phyloP scores from a whole-genome alignment of 192 early-diverging fungal species.

The Chytriomyces sp. region DNA sequence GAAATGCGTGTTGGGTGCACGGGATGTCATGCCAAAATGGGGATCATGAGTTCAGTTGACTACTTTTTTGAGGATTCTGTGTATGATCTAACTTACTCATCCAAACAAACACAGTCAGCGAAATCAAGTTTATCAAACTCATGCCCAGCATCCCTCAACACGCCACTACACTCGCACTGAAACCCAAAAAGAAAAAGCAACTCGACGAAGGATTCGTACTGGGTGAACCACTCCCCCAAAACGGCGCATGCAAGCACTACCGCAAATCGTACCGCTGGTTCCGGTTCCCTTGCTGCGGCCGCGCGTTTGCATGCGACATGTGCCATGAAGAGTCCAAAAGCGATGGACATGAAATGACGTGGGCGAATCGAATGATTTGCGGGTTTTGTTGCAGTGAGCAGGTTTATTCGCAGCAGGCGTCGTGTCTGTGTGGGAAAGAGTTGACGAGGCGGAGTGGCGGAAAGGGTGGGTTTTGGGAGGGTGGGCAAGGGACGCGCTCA shows the following conservation, averaged over 20 bases:
- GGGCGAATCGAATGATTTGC: slow-evolving; percentile 83
- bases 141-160: slow-evolving; percentile 17
- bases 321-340: slow-evolving; percentile 77
- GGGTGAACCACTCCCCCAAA: slow-evolving; percentile 74
- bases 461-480: slow-evolving; percentile 82
- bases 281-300: slow-evolving; percentile 90
- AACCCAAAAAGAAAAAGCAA: slow-evolving; percentile 58
- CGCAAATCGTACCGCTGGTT: slow-evolving; percentile 88
- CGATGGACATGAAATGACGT: slow-evolving; percentile 71
- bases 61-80: slow-evolving; percentile 17
- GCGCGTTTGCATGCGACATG: slow-evolving; percentile 78
- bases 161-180: slow-evolving; percentile 37
- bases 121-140: slow-evolving; percentile 63
- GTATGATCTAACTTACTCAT: neutral
- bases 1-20: slow-evolving; percentile 18
- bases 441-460: slow-evolving; percentile 43
- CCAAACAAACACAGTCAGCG: slow-evolving; percentile 42
- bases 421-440: slow-evolving; percentile 72
- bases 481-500: slow-evolving; percentile 84
- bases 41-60: slow-evolving; percentile 28
- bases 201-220: slow-evolving; percentile 67
- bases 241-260: slow-evolving; percentile 86
- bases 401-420: slow-evolving; percentile 50
- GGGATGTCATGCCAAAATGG: slow-evolving; percentile 18
- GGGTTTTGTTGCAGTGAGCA: slow-evolving; percentile 86